Evolutionary conservation across 78 protist genomes (phyloP).

Genomic region (Dictyostelium capitatum): DNA sequence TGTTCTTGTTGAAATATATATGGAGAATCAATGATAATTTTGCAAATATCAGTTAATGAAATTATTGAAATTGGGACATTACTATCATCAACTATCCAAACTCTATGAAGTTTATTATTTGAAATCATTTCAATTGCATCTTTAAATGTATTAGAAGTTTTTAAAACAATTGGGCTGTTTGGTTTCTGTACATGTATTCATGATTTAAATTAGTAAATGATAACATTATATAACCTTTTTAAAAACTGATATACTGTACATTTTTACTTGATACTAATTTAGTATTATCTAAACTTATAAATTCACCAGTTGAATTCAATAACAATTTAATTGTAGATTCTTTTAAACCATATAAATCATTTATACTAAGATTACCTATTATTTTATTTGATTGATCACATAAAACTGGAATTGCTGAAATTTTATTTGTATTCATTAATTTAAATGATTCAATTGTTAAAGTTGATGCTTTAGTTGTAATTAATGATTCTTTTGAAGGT

Average conservation of each 20-base stretch:
- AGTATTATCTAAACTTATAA: neutral
- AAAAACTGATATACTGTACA: neutral
- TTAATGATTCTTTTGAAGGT: neutral
- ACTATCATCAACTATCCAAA: conserved; percentile 49
- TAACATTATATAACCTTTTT: neutral
- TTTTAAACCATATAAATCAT: conserved; percentile 36
- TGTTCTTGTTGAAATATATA: neutral
- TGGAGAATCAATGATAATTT: conserved; percentile 27
- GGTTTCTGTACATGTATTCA: conserved; percentile 61
- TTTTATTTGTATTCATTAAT: conserved; percentile 1
- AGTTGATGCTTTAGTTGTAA: neutral
- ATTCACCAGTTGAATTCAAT: conserved; percentile 1
- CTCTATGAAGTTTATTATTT: conserved; percentile 41
- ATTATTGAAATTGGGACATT: conserved; percentile 36
- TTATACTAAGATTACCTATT: conserved; percentile 35
- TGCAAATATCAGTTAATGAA: conserved; percentile 57
- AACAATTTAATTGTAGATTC: conserved; percentile 15
- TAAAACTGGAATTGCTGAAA: conserved; percentile 35
- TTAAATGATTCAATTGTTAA: neutral
- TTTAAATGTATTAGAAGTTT: conserved; percentile 4
- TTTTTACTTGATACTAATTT: conserved; percentile 19
- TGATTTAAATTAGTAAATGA: neutral
- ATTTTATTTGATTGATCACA: neutral
- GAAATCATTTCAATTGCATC: conserved; percentile 39
- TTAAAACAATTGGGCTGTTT: conserved; percentile 6